These are phyloP conservation scores for Pseudogymnoascus sp. DNA, from an alignment of 2,329 filamentous ascomycete genomes.

Conservation along the genomic window DNA sequence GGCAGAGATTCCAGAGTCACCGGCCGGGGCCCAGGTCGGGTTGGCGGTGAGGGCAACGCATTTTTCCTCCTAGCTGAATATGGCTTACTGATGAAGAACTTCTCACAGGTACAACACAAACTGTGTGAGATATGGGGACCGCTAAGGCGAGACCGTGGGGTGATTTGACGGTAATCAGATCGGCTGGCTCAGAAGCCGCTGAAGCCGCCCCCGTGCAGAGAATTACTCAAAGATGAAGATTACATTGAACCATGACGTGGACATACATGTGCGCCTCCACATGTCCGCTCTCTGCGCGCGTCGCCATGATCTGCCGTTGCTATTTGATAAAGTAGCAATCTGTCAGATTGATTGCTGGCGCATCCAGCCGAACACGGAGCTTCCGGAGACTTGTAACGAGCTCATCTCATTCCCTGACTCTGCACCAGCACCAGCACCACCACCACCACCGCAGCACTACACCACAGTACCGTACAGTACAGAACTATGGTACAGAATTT, in stretches of 20 bases:
- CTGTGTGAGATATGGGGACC: background rate
- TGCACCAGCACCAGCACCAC: background rate
- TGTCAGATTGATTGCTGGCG: conserved; percentile 2
- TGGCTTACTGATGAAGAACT: background rate
- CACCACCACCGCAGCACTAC: background rate
- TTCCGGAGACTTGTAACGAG: background rate
- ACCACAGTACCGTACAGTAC: background rate
- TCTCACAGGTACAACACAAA: background rate
- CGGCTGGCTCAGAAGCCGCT: background rate
- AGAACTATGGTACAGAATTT: background rate
- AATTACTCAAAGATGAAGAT: background rate
- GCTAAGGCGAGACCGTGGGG: background rate
- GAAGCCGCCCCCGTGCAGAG: background rate
- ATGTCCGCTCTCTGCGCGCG: background rate
- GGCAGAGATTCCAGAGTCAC: background rate
- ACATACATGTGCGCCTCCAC: conserved; percentile 1
- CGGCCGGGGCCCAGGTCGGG: background rate
- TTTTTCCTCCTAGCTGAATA: background rate
- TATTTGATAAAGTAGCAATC: conserved; percentile 3
- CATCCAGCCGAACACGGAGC: conserved; percentile 1
- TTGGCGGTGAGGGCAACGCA: conserved; percentile 1
- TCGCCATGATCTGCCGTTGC: background rate
- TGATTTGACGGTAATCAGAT: background rate
- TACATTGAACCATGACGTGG: background rate
- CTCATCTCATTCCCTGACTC: background rate